Conservation (phyloP, 306 rosid genomes). For the Hippophae tibetana region DNA sequence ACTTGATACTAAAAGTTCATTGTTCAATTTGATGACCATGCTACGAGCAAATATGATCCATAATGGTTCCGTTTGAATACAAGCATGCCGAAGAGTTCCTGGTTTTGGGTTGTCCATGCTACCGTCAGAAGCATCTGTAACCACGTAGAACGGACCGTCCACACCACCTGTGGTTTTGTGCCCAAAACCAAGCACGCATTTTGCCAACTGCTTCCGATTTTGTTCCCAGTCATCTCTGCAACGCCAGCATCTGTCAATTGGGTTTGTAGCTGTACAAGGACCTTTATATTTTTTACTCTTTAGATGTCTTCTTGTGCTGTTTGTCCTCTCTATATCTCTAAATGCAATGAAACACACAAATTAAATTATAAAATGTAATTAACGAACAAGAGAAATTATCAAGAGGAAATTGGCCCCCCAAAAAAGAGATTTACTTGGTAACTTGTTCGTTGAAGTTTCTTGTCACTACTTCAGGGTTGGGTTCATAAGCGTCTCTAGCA, state of each 20-base stretch:
- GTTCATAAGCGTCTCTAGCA: conserved; percentile 34
- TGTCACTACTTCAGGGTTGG: conserved; percentile 43
- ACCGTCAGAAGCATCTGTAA: conserved; percentile 50
- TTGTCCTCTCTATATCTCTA: conserved; percentile 28
- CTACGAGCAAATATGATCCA: conserved; percentile 58
- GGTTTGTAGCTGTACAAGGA: conserved; percentile 54
- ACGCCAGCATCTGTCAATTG: conserved; percentile 88
- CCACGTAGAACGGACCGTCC: conserved; percentile 33
- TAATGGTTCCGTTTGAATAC: conserved; percentile 38
- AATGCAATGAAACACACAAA: not conserved
- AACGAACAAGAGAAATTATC: not conserved
- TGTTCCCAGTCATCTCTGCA: conserved; percentile 49
- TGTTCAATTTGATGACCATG: conserved; percentile 47
- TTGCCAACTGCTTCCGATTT: conserved; percentile 40
- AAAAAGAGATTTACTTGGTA: conserved; percentile 13
- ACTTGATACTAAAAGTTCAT: conserved; percentile 48
- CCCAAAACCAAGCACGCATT: conserved; percentile 65
- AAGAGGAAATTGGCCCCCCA: not conserved
- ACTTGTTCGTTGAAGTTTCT: conserved; percentile 33
- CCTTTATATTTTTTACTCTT: not conserved
- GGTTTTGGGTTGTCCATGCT: conserved; percentile 34
- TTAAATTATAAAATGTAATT: not conserved
- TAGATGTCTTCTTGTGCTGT: conserved; percentile 47
- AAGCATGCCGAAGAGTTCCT: conserved; percentile 59
- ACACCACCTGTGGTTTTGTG: conserved; percentile 50